phyloP scores from a whole-genome alignment of 495 filamentous ascomycete genomes.

The Neurospora cerealis region DNA sequence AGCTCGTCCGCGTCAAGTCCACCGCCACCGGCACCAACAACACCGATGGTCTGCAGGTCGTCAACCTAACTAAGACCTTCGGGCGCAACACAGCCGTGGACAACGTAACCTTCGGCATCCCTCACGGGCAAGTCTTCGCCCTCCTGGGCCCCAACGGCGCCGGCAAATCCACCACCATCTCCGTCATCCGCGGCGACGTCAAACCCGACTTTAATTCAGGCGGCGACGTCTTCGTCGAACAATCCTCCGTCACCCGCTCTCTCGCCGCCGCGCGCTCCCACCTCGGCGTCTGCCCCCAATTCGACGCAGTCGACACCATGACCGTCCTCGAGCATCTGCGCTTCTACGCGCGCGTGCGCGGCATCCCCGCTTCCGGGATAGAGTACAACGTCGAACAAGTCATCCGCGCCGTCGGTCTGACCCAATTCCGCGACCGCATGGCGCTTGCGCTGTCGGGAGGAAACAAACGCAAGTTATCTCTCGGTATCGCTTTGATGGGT shows the following conservation, averaged over 20 bases:
- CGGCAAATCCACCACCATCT: conserved; percentile 79
- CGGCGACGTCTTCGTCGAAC: conserved; percentile 67
- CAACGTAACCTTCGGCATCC: conserved; percentile 71
- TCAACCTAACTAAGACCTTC: conserved; percentile 70
- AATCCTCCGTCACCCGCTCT: conserved; percentile 53
- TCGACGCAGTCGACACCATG: conserved; percentile 60
- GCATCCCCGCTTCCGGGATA: conserved; percentile 43
- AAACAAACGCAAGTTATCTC: conserved; percentile 61
- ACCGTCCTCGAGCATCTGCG: conserved; percentile 58
- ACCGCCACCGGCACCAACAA: conserved; percentile 22
- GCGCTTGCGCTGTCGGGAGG: conserved; percentile 60
- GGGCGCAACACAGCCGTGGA: conserved; percentile 62
- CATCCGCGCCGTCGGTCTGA: conserved; percentile 49
- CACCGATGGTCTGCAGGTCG: conserved; percentile 61
- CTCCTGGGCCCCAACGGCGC: conserved; percentile 83
- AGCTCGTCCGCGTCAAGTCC: conserved; percentile 34
- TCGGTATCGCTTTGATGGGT: conserved; percentile 66
- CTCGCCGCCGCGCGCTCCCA: conserved; percentile 56
- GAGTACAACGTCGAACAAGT: conserved; percentile 53
- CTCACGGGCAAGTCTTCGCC: conserved; percentile 70
- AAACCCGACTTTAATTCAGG: conserved; percentile 44
- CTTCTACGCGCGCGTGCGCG: conserved; percentile 66
- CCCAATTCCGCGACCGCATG: conserved; percentile 46
- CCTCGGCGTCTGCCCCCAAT: conserved; percentile 73
- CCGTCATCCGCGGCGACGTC: conserved; percentile 74